phyloP scores from a whole-genome alignment of 345 rosid genomes.

The Sapria himalayana region DNA sequence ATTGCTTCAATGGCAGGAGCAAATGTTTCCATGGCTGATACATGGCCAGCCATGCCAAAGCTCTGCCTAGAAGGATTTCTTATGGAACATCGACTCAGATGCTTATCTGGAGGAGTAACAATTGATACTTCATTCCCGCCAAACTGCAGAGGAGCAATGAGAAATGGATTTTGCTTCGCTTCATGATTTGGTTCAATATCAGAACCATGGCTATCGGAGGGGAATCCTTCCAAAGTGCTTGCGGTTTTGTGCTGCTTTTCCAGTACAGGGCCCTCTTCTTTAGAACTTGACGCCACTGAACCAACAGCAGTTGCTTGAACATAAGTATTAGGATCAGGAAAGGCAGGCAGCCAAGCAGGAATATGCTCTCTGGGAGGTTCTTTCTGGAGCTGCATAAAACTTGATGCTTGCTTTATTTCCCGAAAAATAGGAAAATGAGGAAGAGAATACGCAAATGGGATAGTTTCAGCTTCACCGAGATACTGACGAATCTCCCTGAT shows the following conservation, averaged over 20 bases:
- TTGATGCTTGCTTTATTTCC: constrained; percentile 22
- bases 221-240: constrained; percentile 18
- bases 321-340: constrained; percentile 31
- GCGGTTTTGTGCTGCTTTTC: constrained; percentile 18
- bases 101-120: constrained; percentile 25
- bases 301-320: constrained; percentile 11
- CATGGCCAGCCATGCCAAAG: constrained; percentile 11
- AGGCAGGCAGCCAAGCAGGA: constrained; percentile 62
- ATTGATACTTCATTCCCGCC: constrained; percentile 43
- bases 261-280: constrained; percentile 14
- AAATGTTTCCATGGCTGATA: constrained; percentile 29
- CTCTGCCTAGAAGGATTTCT: constrained; percentile 14
- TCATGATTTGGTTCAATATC: constrained; percentile 12
- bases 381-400: constrained; percentile 30
- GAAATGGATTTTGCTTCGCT: constrained; percentile 37
- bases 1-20: constrained; percentile 30
- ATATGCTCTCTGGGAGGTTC: constrained; percentile 55
- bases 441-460: constrained; percentile 45
- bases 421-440: constrained; percentile 37
- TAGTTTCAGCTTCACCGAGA: constrained; percentile 25
- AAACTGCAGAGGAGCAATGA: constrained; percentile 33
- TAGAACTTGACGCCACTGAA: constrained; percentile 14
- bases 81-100: constrained; percentile 14
- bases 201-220: constrained; percentile 14
- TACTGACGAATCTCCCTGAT: constrained; percentile 43